Evolutionary conservation across 768 basidiomycete species (phyloP), one percentile per base, ranked within the genome.

Genomic region (Tylopilus rubrobrunneus): DNA sequence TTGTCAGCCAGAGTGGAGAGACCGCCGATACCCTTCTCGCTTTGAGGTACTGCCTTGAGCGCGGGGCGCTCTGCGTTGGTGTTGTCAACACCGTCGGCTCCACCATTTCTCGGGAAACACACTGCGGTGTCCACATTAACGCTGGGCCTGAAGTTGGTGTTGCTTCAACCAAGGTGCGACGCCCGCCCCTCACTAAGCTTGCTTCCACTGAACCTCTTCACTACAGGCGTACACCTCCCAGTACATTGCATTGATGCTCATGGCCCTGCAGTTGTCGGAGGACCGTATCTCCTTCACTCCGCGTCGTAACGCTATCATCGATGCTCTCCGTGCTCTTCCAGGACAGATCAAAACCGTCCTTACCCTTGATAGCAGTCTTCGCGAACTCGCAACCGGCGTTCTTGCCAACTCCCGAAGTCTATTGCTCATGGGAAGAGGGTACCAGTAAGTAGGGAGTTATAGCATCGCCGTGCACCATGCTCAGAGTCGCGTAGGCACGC

Each of bases 71-170:
- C 42, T 95, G 91, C 68, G 83, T 99, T 44, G 97, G 97, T 76
- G 91, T 98, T 48, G 94, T 99, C 71, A 98, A 99, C 78, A 95
- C 93, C 34, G 97, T 99, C 64, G 97, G 97, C 46, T 97, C 94
- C 23, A 98, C 96, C 4, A 83, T 98, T 63, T 98, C 96, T 41
- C 90, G 96, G 67, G 94, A 98, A 75, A 94, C 95, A 3, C 97
- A 99, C 76, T 97, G 94, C 59, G 97, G 97, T 87, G 87, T 99
- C 49, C 97, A 98, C 76, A 98, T 99, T 78, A 99, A 99, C 67
- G 97, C 94, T 64, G 94, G 94, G 19, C 95, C 95, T 50, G 95
- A 98, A 78, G 94, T 99, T 60, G 96, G 97, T 80, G 97, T 99
- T 55, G 97, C 97, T 6, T 98, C 94, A 17, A 98, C 97, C 55